Evolutionary conservation across 495 filamentous ascomycete species (phyloP).

Genomic region (Ascobolus immersus): DNA sequence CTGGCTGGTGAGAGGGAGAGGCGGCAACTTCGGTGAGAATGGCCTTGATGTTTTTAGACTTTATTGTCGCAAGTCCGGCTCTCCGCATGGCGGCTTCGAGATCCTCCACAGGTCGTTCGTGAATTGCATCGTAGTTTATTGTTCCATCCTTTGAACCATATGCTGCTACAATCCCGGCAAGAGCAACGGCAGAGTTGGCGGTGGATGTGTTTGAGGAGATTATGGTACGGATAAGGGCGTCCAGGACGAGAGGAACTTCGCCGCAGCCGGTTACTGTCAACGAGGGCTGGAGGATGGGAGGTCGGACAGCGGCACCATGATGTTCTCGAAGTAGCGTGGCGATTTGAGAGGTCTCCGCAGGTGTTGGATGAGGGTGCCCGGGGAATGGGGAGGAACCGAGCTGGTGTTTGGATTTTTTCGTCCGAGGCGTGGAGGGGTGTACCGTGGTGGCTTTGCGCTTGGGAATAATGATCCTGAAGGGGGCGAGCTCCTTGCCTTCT

Average conservation of each 20-base stretch:
- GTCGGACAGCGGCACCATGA: constrained; percentile 40
- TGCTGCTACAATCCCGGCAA: constrained; percentile 39
- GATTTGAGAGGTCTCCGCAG: constrained; percentile 51
- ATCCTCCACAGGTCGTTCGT: constrained; percentile 32
- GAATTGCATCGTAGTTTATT: constrained; percentile 68
- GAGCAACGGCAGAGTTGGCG: constrained; percentile 29
- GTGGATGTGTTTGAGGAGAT: constrained; percentile 53
- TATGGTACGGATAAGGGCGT: constrained; percentile 60
- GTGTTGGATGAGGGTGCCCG: constrained; percentile 37
- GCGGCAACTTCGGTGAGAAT: constrained; percentile 31
- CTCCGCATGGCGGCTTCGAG: constrained; percentile 46
- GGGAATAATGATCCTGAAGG: no score
- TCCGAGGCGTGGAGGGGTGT: no score
- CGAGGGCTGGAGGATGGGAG: constrained; percentile 45
- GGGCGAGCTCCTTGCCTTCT: no score
- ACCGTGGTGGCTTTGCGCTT: no score
- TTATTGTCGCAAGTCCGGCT: constrained; percentile 44
- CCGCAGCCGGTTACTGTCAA: constrained; percentile 66
- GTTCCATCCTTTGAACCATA: constrained; percentile 69
- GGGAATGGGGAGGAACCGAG: constrained; percentile 52
- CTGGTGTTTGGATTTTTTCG: no score
- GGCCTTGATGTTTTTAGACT: constrained; percentile 51
- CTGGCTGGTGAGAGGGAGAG: constrained; percentile 7
- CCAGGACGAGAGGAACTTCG: constrained; percentile 75
- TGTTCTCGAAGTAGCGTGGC: constrained; percentile 35